Evolutionary conservation across 495 filamentous ascomycete species (phyloP).

Genomic region (Durotheca rogersii): DNA sequence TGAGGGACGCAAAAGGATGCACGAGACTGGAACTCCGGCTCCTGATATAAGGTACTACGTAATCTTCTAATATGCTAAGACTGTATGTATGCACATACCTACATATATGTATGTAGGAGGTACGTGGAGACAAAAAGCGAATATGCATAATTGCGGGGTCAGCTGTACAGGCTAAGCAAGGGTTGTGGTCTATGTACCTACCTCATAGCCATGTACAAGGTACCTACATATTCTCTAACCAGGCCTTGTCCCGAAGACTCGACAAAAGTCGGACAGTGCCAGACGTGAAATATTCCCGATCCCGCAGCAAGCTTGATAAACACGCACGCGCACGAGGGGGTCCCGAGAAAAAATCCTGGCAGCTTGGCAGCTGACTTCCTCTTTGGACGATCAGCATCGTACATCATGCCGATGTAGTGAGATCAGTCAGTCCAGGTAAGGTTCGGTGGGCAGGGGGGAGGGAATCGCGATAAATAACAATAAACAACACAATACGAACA

Average conservation of each 20-base stretch:
- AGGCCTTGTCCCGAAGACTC: no score
- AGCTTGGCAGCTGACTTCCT: slow-evolving; percentile 40
- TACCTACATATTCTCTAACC: no score
- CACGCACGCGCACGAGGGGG: slow-evolving; percentile 21
- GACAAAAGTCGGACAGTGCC: slow-evolving; percentile 27
- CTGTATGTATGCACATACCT: no score
- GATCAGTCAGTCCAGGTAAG: slow-evolving; percentile 17
- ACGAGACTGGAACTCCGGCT: no score
- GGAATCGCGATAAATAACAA: no score
- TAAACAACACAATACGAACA: slow-evolving; percentile 26
- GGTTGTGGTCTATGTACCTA: slow-evolving; percentile 22
- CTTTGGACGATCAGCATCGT: slow-evolving; percentile 27
- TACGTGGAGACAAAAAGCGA: slow-evolving; percentile 4
- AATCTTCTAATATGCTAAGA: no score
- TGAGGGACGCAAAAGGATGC: background rate
- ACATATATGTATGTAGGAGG: slow-evolving; percentile 1
- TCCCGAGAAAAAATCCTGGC: slow-evolving; percentile 27
- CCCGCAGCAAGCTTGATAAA: slow-evolving; percentile 21
- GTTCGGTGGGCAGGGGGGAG: slow-evolving; percentile 5
- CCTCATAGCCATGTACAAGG: no score
- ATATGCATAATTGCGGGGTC: slow-evolving; percentile 28
- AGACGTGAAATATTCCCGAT: slow-evolving; percentile 29
- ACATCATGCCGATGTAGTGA: background rate
- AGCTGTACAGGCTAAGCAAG: slow-evolving; percentile 24
- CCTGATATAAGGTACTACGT: no score